Conservation (phyloP, 1,284 basidiomycete species). For the Apiotrichum porosum region DNA sequence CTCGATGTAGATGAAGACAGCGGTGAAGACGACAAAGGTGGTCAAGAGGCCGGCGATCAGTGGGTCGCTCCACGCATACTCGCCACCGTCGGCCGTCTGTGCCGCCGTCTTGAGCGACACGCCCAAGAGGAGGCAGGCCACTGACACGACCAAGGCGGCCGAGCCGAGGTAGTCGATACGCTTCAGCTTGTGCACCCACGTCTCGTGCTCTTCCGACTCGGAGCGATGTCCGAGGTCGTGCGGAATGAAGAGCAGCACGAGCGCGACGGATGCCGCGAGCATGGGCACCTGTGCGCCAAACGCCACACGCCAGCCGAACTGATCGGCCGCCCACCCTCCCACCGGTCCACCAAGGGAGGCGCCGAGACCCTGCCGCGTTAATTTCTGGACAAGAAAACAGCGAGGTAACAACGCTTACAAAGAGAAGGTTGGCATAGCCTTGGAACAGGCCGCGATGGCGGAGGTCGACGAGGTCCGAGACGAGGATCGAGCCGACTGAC, state of each 20-base stretch:
- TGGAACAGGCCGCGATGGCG: constrained; percentile 82
- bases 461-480: constrained; percentile 59
- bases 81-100: constrained; percentile 19
- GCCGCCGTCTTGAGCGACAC: constrained; percentile 67
- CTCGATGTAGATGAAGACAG: constrained; percentile 67
- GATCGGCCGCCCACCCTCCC: constrained; percentile 79
- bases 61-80: constrained; percentile 60
- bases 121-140: constrained; percentile 68
- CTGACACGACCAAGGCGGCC: constrained; percentile 64
- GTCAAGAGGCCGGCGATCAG: constrained; percentile 63
- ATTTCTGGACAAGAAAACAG: no score
- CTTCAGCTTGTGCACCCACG: constrained; percentile 59
- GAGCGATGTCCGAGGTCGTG: constrained; percentile 29
- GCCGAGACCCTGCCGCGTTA: constrained; percentile 9
- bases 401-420: constrained; percentile 5
- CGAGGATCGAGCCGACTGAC: constrained; percentile 35
- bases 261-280: constrained; percentile 12
- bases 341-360: constrained; percentile 77
- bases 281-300: constrained; percentile 60
- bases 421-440: constrained; percentile 74
- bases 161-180: constrained; percentile 80
- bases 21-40: constrained; percentile 55
- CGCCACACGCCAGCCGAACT: constrained; percentile 62
- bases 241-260: constrained; percentile 11
- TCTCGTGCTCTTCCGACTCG: constrained; percentile 37